These are phyloP conservation scores for Apophysomyces variabilis DNA, from an alignment of 371 early-diverging fungal genomes.

Conservation along the genomic window DNA sequence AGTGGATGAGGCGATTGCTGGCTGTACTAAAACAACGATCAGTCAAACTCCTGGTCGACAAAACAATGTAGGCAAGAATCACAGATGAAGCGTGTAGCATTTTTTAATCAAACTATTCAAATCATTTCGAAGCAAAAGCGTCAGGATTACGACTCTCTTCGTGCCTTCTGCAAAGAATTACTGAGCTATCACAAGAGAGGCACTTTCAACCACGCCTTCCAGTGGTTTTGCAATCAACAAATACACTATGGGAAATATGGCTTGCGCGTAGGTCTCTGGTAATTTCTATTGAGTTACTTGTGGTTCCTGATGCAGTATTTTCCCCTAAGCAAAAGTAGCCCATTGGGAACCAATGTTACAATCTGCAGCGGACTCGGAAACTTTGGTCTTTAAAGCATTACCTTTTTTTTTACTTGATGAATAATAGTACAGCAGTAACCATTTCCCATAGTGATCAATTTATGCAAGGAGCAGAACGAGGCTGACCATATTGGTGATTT, in stretches of 20 bases:
- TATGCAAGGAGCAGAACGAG: slow-evolving; percentile 4
- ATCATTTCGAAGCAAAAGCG: background rate
- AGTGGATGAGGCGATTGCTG: background rate
- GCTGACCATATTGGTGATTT: slow-evolving; percentile 7
- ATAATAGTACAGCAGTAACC: too few species aligned
- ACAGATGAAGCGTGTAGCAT: background rate
- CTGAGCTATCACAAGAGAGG: background rate
- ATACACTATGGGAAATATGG: too few species aligned
- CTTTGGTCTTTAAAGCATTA: too few species aligned
- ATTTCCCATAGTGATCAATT: background rate
- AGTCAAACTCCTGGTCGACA: slow-evolving; percentile 3
- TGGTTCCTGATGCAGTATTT: too few species aligned
- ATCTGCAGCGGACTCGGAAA: too few species aligned
- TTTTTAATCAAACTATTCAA: background rate
- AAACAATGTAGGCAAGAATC: background rate
- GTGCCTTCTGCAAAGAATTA: slow-evolving; percentile 1
- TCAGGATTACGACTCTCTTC: background rate
- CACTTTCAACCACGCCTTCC: background rate
- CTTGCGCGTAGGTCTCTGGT: too few species aligned
- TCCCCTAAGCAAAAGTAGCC: too few species aligned
- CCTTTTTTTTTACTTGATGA: too few species aligned
- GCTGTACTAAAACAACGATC: background rate
- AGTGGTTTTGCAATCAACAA: slow-evolving; percentile 1
- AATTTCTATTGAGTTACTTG: too few species aligned
- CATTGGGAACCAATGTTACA: too few species aligned